Percentiles rank a stretch among this genome's conserved stretches.
Conservation (phyloP, 2,329 filamentous ascomycete species). For the Fusarium scirpi region DNA sequence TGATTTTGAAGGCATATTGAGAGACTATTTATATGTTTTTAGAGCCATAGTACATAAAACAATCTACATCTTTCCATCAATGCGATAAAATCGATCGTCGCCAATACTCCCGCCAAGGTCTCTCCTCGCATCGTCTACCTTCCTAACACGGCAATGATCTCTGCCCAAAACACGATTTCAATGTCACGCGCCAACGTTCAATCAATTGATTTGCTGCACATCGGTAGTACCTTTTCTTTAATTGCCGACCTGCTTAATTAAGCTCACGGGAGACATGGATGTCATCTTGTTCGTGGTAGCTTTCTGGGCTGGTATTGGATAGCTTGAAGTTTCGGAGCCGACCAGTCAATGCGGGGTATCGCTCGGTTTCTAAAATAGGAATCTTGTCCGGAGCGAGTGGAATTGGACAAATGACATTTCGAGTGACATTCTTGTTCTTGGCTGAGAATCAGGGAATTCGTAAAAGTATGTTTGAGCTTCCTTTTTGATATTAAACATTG, state of each 20-base stretch:
- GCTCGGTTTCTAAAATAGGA: conserved; percentile 15
- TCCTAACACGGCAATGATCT: conserved; percentile 36
- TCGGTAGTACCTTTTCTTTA: neutral
- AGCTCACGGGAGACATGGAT: conserved; percentile 21
- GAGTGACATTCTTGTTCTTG: neutral
- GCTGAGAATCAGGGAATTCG: conserved; percentile 5
- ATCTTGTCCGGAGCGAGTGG: conserved; percentile 10
- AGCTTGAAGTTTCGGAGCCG: neutral
- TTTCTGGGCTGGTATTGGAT: conserved; percentile 20
- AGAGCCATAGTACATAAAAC: fast-evolving
- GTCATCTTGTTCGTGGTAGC: conserved; percentile 16
- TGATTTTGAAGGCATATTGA: too few species aligned
- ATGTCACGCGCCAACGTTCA: conserved; percentile 22
- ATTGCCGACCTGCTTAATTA: conserved; percentile 15
- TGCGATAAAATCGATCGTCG: neutral
- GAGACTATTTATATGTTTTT: conserved; percentile 25
- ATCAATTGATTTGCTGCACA: conserved; percentile 25
- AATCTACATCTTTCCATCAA: neutral
- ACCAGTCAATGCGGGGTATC: conserved; percentile 22
- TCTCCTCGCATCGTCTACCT: conserved; percentile 12
- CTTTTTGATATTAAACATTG: neutral
- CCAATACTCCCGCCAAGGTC: neutral
- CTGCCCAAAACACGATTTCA: neutral
- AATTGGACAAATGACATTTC: conserved; percentile 6
- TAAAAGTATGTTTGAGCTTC: conserved; percentile 1